Evolutionary conservation across 2,329 filamentous ascomycete species (phyloP), one percentile per base, ranked within the genome.

Genomic region (Sporothrix euskadiensis): DNA sequence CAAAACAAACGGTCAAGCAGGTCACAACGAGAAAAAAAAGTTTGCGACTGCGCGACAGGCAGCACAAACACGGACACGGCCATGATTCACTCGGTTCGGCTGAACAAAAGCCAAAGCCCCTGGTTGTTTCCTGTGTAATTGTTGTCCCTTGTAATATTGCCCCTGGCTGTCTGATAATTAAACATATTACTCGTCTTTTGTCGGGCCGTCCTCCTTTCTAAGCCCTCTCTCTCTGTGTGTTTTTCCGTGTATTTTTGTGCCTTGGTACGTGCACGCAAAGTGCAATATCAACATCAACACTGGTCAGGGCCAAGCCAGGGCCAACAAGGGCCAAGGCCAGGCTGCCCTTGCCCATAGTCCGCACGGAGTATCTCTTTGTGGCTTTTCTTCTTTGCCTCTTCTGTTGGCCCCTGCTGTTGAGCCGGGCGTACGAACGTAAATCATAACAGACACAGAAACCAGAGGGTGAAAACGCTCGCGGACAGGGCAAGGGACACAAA

Each of bases 221-320:
- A 47, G 32, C 66, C 65, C 9, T 69, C 7, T 19, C 44, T 16
- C 10, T 30, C 26, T 26, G 1, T 26, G 26, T 26, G 26, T 26
- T 26, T 26, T 26, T 26, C 26, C 26, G 66, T 69, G 66, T 69
- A 69, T 41, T 54, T 69, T 54, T 56, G 66, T 69, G 47, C 44
- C 66, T 56, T 69, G 66, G 66, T 69, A 54, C 66, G 66, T 69
- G 66, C 66, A 69, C 61, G 39, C 47, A 22, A 14, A 49, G 65
- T 52, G 44, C 26, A 66, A 39, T 69, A 56, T 54, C 30, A 69
- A 68, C 19, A 56, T 54, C 30, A 69, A 68, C 19, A 52, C 3
- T 7, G 12, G 39, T n/a, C 61, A 66, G 61, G 61, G 39, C 22
- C 9, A 12, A 49, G 44, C 44, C 44, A 49, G 44, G 44, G 44